Conservation (phyloP, 768 basidiomycete genomes). For the Cystobasidium tubakii region DNA sequence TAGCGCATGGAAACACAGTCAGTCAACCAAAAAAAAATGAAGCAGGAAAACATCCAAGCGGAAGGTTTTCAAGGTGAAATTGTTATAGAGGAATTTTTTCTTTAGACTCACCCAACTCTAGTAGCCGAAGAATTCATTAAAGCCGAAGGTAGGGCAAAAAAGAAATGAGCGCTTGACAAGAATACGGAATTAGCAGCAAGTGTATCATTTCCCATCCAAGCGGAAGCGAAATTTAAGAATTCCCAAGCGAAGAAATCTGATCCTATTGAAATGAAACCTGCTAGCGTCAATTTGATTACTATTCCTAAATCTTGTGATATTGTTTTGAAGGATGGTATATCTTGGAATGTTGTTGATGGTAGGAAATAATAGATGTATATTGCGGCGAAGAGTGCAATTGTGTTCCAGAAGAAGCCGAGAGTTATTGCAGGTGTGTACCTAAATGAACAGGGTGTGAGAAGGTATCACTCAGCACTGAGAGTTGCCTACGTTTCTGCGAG, state of each 20-base stretch:
- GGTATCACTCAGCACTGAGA: background rate
- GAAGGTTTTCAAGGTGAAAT: too few relatives aligned
- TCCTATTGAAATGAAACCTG: conserved; percentile 9
- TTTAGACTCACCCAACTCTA: conserved; percentile 23
- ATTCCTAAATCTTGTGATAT: conserved; percentile 18
- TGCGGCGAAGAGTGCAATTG: background rate
- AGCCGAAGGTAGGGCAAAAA: conserved; percentile 4
- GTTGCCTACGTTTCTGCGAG: background rate
- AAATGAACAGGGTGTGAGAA: too few relatives aligned
- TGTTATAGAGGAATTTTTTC: too few relatives aligned
- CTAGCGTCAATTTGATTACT: conserved; percentile 9
- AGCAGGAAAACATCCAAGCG: too few relatives aligned
- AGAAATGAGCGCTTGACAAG: conserved; percentile 15
- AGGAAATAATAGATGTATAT: conserved; percentile 17
- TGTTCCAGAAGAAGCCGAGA: background rate
- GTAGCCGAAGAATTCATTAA: conserved; percentile 23
- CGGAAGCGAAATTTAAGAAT: conserved; percentile 20
- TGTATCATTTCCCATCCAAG: conserved; percentile 2
- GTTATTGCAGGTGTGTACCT: conserved; percentile 6
- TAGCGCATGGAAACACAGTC: too few relatives aligned
- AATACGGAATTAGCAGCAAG: conserved; percentile 27
- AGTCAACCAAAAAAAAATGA: background rate
- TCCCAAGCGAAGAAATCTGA: conserved; percentile 33
- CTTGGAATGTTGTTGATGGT: conserved; percentile 1
- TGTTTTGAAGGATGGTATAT: conserved; percentile 11